Evolutionary conservation across 2,329 filamentous ascomycete genomes (phyloP).

Genomic region (Cladorrhinum sp.): DNA sequence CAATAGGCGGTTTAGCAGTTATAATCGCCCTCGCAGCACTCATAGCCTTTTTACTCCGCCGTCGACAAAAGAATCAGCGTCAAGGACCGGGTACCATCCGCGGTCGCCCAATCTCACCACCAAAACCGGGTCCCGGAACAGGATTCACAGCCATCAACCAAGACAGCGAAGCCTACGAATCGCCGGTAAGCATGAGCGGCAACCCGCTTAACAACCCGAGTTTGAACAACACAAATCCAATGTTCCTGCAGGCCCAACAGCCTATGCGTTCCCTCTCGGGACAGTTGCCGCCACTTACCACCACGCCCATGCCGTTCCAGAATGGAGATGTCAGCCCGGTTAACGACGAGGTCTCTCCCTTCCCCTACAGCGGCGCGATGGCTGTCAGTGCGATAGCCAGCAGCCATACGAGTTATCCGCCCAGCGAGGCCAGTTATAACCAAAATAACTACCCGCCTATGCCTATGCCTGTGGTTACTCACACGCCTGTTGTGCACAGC

Average conservation of each 20-base stretch:
- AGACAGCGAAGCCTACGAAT: conserved; percentile 33
- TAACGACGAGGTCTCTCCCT: conserved; percentile 23
- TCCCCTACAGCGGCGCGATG: conserved; percentile 18
- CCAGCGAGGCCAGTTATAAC: conserved; percentile 11
- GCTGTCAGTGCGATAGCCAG: background rate
- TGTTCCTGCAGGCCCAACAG: background rate
- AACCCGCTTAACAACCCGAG: conserved; percentile 14
- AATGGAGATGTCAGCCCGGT: conserved; percentile 19
- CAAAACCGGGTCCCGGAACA: conserved; percentile 28
- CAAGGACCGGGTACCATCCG: conserved; percentile 37
- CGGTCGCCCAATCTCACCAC: conserved; percentile 40
- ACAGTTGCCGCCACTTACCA: conserved; percentile 13
- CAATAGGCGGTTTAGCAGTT: conserved; percentile 49
- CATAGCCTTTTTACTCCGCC: conserved; percentile 43
- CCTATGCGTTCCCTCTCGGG: background rate
- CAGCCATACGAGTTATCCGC: conserved; percentile 23
- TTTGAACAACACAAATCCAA: conserved; percentile 1
- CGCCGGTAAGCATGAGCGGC: conserved; percentile 20
- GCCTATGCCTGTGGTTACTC: conserved; percentile 20
- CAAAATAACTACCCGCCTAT: conserved; percentile 16
- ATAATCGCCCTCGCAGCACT: conserved; percentile 43
- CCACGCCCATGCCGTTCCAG: conserved; percentile 19
- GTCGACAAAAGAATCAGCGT: conserved; percentile 41
- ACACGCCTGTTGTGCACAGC: conserved; percentile 5
- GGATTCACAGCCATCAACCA: conserved; percentile 40